phyloP scores from a whole-genome alignment of 2,329 filamentous ascomycete genomes.

The Penicillium hesseltinei region DNA sequence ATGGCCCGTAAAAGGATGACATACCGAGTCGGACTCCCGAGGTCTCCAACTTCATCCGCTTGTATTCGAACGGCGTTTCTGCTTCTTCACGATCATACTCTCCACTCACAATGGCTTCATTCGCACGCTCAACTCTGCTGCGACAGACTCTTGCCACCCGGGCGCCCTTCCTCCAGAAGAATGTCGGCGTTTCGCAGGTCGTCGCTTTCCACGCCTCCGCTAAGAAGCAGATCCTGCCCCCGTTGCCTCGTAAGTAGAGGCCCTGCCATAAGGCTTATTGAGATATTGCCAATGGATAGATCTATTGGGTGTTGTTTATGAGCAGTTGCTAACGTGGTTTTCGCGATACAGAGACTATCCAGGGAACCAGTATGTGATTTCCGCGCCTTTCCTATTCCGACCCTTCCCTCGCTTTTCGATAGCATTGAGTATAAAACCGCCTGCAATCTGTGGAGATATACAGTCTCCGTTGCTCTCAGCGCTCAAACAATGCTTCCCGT shows the following conservation, averaged over 20 bases:
- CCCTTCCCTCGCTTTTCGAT: constrained; percentile 1
- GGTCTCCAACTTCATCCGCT: constrained; percentile 36
- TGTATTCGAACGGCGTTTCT: constrained; percentile 20
- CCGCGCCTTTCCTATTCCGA: constrained; percentile 4
- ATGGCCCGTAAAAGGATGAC: constrained; percentile 37
- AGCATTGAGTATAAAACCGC: background rate
- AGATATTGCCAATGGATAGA: background rate
- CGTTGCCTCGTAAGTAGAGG: constrained; percentile 71
- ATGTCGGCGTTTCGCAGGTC: constrained; percentile 51
- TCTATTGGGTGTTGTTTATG: background rate
- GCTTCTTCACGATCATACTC: constrained; percentile 18
- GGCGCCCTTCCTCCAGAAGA: constrained; percentile 36
- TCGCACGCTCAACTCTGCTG: constrained; percentile 40
- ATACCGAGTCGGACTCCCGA: constrained; percentile 42
- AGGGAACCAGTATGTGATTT: constrained; percentile 66
- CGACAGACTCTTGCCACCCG: constrained; percentile 38
- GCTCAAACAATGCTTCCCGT: background rate
- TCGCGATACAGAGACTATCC: constrained; percentile 61
- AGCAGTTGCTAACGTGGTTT: constrained; percentile 45
- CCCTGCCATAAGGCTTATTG: background rate
- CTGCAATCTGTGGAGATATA: background rate
- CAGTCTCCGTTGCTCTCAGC: background rate
- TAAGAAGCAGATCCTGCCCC: constrained; percentile 73
- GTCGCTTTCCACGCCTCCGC: constrained; percentile 85
- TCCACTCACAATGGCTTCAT: constrained; percentile 40